Percentiles rank a stretch among this genome's conserved stretches.
phyloP scores from a whole-genome alignment of 2,329 filamentous ascomycete genomes.

The Talaromyces funiculosus region DNA sequence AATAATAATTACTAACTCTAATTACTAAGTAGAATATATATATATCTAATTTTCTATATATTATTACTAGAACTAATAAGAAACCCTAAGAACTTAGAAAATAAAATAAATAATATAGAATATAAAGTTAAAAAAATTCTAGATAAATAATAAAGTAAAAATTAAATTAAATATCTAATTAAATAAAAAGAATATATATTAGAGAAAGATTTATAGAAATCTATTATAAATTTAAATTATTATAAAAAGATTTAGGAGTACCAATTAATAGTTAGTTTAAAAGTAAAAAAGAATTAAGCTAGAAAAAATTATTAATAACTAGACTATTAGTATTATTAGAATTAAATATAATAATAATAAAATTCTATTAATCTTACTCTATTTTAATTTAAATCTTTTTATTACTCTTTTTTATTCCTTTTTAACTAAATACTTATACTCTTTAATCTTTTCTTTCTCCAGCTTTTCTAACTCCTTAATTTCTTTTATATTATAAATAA shows the following conservation, averaged over 20 bases:
- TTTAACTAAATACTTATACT: background rate
- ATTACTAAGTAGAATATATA: no score
- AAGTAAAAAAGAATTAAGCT: background rate
- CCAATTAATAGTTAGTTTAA: background rate
- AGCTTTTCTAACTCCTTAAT: background rate
- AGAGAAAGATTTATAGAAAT: no score
- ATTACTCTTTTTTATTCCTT: background rate
- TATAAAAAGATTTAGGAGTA: background rate
- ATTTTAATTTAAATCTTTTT: background rate
- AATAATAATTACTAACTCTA: background rate
- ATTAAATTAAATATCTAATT: no score
- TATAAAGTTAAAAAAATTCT: background rate
- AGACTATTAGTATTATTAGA: background rate
- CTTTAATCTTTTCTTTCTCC: background rate
- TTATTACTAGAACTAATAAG: no score
- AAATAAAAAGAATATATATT: no score
- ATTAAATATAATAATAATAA: background rate
- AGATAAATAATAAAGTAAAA: no score
- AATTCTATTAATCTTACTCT: background rate
- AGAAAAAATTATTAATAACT: background rate
- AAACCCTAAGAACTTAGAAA: background rate
- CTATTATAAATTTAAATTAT: background rate
- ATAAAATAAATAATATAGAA: background rate
- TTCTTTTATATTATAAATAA: conserved; percentile 8
- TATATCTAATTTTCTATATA: no score